Percentiles rank a stretch among this genome's conserved stretches.
phyloP scores from a whole-genome alignment of 768 basidiomycete species.

The Russula olivacea region DNA sequence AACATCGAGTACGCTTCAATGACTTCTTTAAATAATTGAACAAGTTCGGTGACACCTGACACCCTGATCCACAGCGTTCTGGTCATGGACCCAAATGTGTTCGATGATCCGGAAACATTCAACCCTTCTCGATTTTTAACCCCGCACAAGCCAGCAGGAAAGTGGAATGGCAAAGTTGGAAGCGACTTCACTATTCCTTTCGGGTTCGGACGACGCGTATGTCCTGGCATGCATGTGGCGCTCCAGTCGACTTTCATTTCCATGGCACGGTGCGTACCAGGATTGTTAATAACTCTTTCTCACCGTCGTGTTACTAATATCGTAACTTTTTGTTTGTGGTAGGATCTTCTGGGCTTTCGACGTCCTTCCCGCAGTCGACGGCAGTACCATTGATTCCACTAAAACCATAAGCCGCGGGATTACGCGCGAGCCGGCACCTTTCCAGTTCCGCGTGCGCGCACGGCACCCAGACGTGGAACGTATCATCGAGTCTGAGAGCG shows the following conservation, averaged over 20 bases:
- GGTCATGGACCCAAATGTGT: slow-evolving; percentile 22
- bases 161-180: slow-evolving; percentile 13
- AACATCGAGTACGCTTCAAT: slow-evolving; percentile 13
- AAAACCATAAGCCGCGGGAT: neutral
- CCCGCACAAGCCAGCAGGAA: slow-evolving; percentile 3
- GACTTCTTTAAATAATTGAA: neutral
- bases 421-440: slow-evolving; percentile 8
- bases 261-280: slow-evolving; percentile 14
- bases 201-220: slow-evolving; percentile 27
- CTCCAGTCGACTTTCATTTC: slow-evolving; percentile 20
- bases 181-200: slow-evolving; percentile 24
- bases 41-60: neutral
- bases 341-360: slow-evolving; percentile 27
- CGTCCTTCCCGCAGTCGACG: slow-evolving; percentile 4
- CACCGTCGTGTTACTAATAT: neutral
- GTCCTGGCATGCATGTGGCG: slow-evolving; percentile 25
- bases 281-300: too few relatives aligned
- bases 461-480: neutral
- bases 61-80: slow-evolving; percentile 15
- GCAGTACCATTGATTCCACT: neutral
- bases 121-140: slow-evolving; percentile 27
- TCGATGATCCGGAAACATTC: slow-evolving; percentile 27
- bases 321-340: neutral
- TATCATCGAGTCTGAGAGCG: slow-evolving; percentile 12
- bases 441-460: neutral